Percentiles rank a stretch among this genome's conserved stretches.
These are phyloP conservation scores for Dissophora globulifera DNA, from an alignment of 192 early-diverging fungal species.

Conservation along the genomic window DNA sequence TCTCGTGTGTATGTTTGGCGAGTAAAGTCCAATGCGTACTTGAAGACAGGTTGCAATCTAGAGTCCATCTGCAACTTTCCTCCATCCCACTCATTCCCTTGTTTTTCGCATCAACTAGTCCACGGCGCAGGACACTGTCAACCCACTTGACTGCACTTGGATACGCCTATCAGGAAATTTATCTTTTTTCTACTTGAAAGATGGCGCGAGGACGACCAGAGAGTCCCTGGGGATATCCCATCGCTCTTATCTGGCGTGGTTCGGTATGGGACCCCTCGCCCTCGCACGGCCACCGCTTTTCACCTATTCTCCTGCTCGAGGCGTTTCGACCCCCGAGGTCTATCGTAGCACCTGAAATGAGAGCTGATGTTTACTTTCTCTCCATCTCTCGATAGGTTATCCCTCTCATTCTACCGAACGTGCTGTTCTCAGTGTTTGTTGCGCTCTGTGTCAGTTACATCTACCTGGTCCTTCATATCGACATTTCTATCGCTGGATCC, in stretches of 20 bases:
- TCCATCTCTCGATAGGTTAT: slow-evolving; percentile 29
- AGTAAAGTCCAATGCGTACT: too few relatives aligned
- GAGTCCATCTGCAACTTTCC: too few relatives aligned
- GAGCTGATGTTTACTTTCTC: too few relatives aligned
- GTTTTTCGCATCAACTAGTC: too few relatives aligned
- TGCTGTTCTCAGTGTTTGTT: slow-evolving; percentile 35
- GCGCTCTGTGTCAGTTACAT: slow-evolving; percentile 45
- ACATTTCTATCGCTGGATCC: slow-evolving; percentile 45
- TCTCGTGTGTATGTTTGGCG: too few relatives aligned
- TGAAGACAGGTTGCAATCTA: too few relatives aligned
- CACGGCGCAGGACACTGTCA: too few relatives aligned
- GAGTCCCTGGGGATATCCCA: slow-evolving; percentile 54
- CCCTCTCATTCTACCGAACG: slow-evolving; percentile 45
- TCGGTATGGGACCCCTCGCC: slow-evolving; percentile 16
- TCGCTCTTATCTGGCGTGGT: slow-evolving; percentile 48
- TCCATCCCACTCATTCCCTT: too few relatives aligned
- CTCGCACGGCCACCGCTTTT: neutral
- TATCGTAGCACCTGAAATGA: too few relatives aligned
- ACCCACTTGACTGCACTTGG: too few relatives aligned
- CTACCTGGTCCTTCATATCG: slow-evolving; percentile 32
- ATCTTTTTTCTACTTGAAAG: neutral
- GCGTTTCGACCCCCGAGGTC: too few relatives aligned
- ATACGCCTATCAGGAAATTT: too few relatives aligned
- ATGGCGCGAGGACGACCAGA: slow-evolving; percentile 25
- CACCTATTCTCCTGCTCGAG: neutral